These are phyloP conservation scores for Fusarium nurragi DNA, from an alignment of 2,329 filamentous ascomycete species.

Conservation along the genomic window DNA sequence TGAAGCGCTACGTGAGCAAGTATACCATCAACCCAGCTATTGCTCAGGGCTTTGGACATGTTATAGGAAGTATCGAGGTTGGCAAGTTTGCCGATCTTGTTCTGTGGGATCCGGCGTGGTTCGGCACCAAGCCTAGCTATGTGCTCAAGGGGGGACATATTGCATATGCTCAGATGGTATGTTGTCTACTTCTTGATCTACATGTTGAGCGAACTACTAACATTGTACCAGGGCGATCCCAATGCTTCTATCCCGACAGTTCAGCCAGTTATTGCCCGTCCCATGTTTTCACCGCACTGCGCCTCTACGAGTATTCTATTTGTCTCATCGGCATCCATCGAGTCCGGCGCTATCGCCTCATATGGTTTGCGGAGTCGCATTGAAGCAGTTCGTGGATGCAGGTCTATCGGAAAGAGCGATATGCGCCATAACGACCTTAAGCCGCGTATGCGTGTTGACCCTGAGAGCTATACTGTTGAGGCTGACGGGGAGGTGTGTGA, in stretches of 20 bases:
- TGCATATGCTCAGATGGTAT: slow-evolving; percentile 82
- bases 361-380: slow-evolving; percentile 84
- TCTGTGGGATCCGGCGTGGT: slow-evolving; percentile 84
- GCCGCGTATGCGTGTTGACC: slow-evolving; percentile 91
- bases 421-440: slow-evolving; percentile 89
- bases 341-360: slow-evolving; percentile 70
- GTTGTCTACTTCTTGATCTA: slow-evolving; percentile 29
- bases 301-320: slow-evolving; percentile 81
- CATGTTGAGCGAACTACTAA: background rate
- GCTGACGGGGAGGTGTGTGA: slow-evolving; percentile 80
- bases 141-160: slow-evolving; percentile 92
- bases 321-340: slow-evolving; percentile 78
- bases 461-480: slow-evolving; percentile 88
- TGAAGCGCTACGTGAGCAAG: slow-evolving; percentile 93
- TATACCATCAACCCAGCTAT: slow-evolving; percentile 96
- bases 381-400: slow-evolving; percentile 80
- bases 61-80: slow-evolving; percentile 87
- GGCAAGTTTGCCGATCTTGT: slow-evolving; percentile 92
- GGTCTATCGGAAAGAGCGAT: slow-evolving; percentile 80
- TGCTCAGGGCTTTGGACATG: slow-evolving; percentile 87
- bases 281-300: slow-evolving; percentile 84
- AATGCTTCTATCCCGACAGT: slow-evolving; percentile 89
- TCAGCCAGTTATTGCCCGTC: slow-evolving; percentile 82
- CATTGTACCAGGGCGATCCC: slow-evolving; percentile 70
- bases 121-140: slow-evolving; percentile 84